Percentiles rank a stretch among this genome's conserved stretches.
phyloP scores from a whole-genome alignment of 2,329 filamentous ascomycete genomes.

The Botrytis elliptica region DNA sequence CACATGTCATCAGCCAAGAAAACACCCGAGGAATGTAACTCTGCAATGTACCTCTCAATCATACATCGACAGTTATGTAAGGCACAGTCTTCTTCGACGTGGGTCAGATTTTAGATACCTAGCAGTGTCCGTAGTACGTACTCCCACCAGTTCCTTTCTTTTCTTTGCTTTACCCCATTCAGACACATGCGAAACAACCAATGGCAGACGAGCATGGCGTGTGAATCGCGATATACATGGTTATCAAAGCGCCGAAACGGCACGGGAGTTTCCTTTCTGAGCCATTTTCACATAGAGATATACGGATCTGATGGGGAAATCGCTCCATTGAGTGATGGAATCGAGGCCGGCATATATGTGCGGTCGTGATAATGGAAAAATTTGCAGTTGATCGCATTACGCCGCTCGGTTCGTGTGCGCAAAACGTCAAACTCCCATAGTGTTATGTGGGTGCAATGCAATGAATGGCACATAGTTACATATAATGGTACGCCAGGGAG shows the following conservation, averaged over 20 bases:
- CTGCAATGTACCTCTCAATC: slow-evolving; percentile 16
- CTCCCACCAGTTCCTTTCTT: neutral
- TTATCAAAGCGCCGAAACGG: slow-evolving; percentile 9
- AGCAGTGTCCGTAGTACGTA: neutral
- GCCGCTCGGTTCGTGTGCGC: neutral
- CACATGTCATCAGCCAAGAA: neutral
- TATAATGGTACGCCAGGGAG: neutral
- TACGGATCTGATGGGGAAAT: neutral
- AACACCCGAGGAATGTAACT: slow-evolving; percentile 7
- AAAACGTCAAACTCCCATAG: neutral
- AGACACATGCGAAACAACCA: slow-evolving; percentile 2
- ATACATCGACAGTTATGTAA: neutral
- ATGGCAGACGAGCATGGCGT: neutral
- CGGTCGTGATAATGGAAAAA: neutral
- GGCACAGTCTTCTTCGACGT: neutral
- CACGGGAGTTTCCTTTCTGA: neutral
- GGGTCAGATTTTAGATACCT: slow-evolving; percentile 14
- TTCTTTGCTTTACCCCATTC: neutral
- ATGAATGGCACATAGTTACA: neutral
- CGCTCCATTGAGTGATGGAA: neutral
- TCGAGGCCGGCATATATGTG: neutral
- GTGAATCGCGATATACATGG: slow-evolving; percentile 4
- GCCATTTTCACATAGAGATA: neutral
- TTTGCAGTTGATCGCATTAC: neutral
- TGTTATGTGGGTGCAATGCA: neutral